A percentile compares a stretch with the other conserved stretches of the same genome.
phyloP scores from a whole-genome alignment of 495 filamentous ascomycete genomes.

The Aspergillus sclerotioniger region DNA sequence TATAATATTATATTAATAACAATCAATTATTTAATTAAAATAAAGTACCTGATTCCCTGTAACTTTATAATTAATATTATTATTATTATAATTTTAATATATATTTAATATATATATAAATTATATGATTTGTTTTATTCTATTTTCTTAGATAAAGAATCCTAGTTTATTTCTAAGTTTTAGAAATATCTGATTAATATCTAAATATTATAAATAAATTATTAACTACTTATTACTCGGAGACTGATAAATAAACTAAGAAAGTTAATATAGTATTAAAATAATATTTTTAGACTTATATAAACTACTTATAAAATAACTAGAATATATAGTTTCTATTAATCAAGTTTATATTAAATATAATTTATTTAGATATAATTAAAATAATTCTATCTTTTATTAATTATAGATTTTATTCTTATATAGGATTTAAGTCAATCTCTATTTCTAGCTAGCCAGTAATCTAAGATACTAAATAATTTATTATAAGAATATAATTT shows the following conservation, averaged over 20 bases:
- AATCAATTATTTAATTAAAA: too few relatives aligned
- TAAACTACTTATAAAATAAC: not conserved
- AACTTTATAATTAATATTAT: not conserved
- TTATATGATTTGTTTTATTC: not conserved
- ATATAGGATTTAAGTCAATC: not conserved
- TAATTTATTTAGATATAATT: slow-evolving; percentile 2
- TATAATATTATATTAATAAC: not conserved
- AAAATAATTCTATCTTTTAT: not conserved
- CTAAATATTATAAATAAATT: not conserved
- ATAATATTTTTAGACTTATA: not conserved
- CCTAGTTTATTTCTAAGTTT: not conserved
- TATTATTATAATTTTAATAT: not conserved
- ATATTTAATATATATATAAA: slow-evolving; percentile 2
- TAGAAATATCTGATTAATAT: not conserved
- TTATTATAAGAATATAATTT: not conserved
- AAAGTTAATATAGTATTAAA: not conserved
- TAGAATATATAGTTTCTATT: too few relatives aligned
- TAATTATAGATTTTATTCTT: not conserved
- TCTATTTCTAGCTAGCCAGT: not conserved
- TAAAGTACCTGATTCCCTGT: too few relatives aligned
- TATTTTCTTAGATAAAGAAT: too few relatives aligned
- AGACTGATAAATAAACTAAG: not conserved
- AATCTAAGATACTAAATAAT: not conserved
- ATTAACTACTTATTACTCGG: not conserved
- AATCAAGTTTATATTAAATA: not conserved